A percentile compares a stretch with the other conserved stretches of the same genome.
Evolutionary conservation across 2,329 filamentous ascomycete genomes (phyloP).

Genomic region (Beauveria sp.): DNA sequence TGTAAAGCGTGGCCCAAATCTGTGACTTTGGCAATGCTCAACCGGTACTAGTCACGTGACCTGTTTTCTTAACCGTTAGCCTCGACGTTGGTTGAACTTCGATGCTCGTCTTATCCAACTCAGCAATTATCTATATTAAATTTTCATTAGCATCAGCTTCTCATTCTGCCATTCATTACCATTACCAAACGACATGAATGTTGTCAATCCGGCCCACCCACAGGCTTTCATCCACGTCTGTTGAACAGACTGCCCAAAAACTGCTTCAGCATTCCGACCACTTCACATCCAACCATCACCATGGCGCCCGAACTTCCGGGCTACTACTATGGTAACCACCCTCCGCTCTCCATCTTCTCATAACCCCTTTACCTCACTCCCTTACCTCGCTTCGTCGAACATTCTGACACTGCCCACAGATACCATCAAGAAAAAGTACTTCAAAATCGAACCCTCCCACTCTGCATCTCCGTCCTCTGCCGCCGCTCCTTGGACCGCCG

Average conservation of each 20-base stretch:
- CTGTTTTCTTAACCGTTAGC: background rate
- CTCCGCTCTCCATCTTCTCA: background rate
- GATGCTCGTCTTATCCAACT: background rate
- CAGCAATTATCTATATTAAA: too few species aligned
- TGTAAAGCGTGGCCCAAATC: too few species aligned
- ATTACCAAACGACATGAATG: background rate
- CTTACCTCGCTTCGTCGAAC: background rate
- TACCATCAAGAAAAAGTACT: slow-evolving; percentile 55
- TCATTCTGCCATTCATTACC: too few species aligned
- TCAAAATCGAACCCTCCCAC: slow-evolving; percentile 54
- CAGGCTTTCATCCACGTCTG: background rate
- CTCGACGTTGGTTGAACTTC: background rate
- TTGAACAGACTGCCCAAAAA: background rate
- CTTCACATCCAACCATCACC: background rate
- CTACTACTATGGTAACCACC: slow-evolving; percentile 42
- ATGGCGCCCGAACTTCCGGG: slow-evolving; percentile 40
- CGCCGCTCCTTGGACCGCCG: slow-evolving; percentile 46
- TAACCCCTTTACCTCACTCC: background rate
- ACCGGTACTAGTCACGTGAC: background rate
- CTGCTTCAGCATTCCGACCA: background rate
- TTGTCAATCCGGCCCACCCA: background rate
- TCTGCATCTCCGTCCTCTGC: slow-evolving; percentile 34
- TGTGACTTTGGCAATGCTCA: background rate
- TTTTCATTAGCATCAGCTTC: too few species aligned
- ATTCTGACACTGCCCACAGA: slow-evolving; percentile 29